These are phyloP conservation scores for Yamadazyma diospyri DNA, from an alignment of 1,139 yeast genomes.

Conservation along the genomic window DNA sequence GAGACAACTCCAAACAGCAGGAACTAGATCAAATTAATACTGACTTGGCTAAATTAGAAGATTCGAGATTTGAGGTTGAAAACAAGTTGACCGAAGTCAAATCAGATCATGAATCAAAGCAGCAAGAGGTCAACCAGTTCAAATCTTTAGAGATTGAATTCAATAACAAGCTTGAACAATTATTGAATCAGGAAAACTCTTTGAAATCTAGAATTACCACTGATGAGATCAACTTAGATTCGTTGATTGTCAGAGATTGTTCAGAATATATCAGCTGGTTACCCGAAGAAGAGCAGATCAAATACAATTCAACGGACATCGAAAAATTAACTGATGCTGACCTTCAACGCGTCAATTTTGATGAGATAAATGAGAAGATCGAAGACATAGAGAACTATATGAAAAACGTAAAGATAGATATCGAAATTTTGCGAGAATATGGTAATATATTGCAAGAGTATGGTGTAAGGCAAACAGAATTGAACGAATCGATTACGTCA, in stretches of 20 bases:
- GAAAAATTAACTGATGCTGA: conserved; percentile 51
- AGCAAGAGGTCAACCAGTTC: conserved; percentile 54
- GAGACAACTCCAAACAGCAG: conserved; percentile 31
- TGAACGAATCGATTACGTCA: conserved; percentile 61
- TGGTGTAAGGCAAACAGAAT: conserved; percentile 56
- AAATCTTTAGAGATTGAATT: conserved; percentile 71
- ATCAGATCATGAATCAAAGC: conserved; percentile 47
- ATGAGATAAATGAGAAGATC: conserved; percentile 50
- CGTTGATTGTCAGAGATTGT: conserved; percentile 51
- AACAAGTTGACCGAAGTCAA: conserved; percentile 37
- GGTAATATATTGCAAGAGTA: conserved; percentile 65
- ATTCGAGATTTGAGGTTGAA: conserved; percentile 31
- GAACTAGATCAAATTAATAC: conserved; percentile 33
- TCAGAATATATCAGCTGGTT: conserved; percentile 50
- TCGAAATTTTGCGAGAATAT: conserved; percentile 76
- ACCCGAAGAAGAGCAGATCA: conserved; percentile 31
- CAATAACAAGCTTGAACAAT: conserved; percentile 61
- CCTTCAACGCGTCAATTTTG: conserved; percentile 47
- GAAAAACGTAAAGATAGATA: conserved; percentile 60
- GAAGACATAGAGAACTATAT: conserved; percentile 54
- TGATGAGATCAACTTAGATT: conserved; percentile 35
- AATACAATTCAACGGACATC: conserved; percentile 34
- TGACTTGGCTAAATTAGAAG: conserved; percentile 22
- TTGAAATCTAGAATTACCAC: conserved; percentile 35
- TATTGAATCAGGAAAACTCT: conserved; percentile 40